Evolutionary conservation across 2,329 filamentous ascomycete genomes (phyloP).

Genomic region (Sclerotinia minor): DNA sequence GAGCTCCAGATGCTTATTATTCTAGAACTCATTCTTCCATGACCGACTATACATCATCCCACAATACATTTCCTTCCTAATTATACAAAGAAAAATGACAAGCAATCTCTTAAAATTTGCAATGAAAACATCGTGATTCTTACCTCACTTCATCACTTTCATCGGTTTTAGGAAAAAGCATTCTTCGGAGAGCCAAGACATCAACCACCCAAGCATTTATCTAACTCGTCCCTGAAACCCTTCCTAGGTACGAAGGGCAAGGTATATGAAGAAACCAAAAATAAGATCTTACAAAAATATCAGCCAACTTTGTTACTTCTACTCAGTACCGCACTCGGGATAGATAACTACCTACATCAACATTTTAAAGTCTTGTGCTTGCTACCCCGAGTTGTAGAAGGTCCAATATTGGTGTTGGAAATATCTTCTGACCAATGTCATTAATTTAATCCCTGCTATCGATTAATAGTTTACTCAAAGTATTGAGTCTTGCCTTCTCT

Average conservation of each 20-base stretch:
- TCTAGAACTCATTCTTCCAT: background rate
- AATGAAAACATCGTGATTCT: background rate
- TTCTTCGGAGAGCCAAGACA: slow-evolving; percentile 6
- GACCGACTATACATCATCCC: background rate
- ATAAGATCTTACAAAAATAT: background rate
- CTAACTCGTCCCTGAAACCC: background rate
- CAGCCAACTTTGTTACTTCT: background rate
- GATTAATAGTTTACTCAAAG: background rate
- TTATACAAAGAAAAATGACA: background rate
- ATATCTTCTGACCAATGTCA: background rate
- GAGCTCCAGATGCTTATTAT: background rate
- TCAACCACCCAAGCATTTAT: slow-evolving; percentile 10
- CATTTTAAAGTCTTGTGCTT: background rate
- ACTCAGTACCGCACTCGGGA: slow-evolving; percentile 7
- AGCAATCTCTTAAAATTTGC: background rate
- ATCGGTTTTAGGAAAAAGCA: slow-evolving; percentile 13
- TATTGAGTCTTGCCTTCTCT: background rate
- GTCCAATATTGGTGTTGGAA: background rate
- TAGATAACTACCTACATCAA: background rate
- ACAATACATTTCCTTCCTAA: background rate
- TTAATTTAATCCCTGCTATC: background rate
- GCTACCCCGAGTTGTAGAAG: slow-evolving; percentile 16
- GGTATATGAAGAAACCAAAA: background rate
- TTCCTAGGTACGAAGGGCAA: background rate
- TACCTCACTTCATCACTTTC: background rate